Evolutionary conservation across 306 rosid species (phyloP).

Genomic region (Rosa chinensis): DNA sequence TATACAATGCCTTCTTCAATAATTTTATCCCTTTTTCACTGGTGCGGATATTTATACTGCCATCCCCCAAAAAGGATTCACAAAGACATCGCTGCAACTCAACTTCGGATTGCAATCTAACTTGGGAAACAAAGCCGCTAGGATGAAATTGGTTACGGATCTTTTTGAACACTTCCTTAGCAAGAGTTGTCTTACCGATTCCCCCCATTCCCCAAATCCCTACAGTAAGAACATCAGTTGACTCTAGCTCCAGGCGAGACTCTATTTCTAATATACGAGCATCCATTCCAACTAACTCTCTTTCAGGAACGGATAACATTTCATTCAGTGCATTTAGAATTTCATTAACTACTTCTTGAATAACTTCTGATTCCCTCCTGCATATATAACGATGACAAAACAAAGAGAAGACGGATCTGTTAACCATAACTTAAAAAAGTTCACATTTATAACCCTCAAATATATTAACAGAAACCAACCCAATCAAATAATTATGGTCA

Average conservation of each 20-base stretch:
- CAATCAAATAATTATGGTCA: not conserved
- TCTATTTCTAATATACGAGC: not conserved
- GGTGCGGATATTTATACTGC: not conserved
- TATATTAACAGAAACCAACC: not conserved
- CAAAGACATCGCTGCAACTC: not conserved
- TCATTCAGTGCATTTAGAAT: not conserved
- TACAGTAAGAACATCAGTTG: not conserved
- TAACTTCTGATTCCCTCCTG: not conserved
- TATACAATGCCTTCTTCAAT: not conserved
- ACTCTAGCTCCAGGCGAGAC: not conserved
- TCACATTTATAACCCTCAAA: not conserved
- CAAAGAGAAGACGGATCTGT: not conserved
- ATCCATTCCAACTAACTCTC: not conserved
- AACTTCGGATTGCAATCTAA: not conserved
- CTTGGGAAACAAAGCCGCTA: not conserved
- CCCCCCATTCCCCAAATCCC: conserved; percentile 6
- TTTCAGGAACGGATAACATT: no score
- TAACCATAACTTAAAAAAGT: not conserved
- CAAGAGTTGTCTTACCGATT: not conserved
- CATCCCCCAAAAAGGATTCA: not conserved
- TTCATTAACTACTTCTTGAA: not conserved
- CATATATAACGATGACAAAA: not conserved
- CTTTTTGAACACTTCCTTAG: not conserved
- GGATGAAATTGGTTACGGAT: not conserved
- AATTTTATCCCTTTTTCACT: not conserved